Percentiles rank a stretch among this genome's conserved stretches.
Conservation (phyloP, 164 flowering plant genomes). For the Euptelea pleiosperma region DNA sequence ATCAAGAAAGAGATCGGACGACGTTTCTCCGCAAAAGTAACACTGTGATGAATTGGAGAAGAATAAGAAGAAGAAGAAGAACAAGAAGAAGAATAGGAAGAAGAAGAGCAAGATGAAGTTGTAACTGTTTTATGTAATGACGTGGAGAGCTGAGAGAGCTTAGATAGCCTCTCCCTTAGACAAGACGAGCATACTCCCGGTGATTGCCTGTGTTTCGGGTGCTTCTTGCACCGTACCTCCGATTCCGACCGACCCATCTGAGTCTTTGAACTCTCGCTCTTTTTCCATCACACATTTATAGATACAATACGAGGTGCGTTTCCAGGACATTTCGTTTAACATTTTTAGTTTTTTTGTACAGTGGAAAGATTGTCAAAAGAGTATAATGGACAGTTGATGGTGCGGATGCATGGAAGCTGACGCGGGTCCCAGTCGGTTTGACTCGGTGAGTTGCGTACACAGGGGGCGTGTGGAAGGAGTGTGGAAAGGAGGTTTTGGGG, state of each 20-base stretch:
- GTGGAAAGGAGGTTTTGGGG: no score
- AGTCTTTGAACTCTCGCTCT: not conserved
- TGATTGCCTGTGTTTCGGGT: slow-evolving; percentile 24
- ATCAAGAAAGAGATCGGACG: slow-evolving; percentile 16
- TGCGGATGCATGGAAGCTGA: no score
- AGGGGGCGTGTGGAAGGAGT: no score
- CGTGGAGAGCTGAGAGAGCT: slow-evolving; percentile 19
- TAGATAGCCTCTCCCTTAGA: slow-evolving; percentile 24
- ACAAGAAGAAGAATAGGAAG: slow-evolving; percentile 10
- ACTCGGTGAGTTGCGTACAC: no score
- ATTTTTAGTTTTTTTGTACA: no score
- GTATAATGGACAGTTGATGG: no score
- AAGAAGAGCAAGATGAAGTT: not conserved
- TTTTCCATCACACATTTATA: not conserved
- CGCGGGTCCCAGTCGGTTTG: no score
- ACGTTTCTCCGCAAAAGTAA: not conserved
- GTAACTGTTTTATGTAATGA: not conserved
- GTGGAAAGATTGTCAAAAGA: no score
- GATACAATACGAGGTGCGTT: no score
- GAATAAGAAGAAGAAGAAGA: slow-evolving; percentile 20
- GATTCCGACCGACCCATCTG: slow-evolving; percentile 19
- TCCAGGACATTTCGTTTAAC: no score
- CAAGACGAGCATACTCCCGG: slow-evolving; percentile 30
- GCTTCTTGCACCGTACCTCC: slow-evolving; percentile 23
- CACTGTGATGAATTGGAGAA: slow-evolving; percentile 9